Base-by-base conservation (phyloP, 495 filamentous ascomycete genomes). In the Annulohypoxylon maeteangense region DNA sequence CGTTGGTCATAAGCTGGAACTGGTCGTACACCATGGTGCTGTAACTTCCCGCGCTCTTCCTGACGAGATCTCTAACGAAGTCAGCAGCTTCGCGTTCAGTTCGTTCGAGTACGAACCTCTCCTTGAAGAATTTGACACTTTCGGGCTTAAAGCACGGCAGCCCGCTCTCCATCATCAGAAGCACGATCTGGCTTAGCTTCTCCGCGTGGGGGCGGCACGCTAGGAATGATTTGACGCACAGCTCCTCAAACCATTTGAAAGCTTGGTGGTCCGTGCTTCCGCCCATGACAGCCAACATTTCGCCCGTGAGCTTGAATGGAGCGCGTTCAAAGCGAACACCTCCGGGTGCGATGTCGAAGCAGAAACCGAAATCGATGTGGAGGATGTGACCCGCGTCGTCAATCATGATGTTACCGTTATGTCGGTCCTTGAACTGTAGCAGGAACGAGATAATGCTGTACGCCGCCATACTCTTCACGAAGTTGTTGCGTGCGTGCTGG, bases 371-470 rank as follows among this genome's bases (percentile, higher is more conserved):
- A 81, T 99, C 95, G 78, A 99, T 97, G 80, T 99, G 96, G 18
- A 99, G 89, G 76, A 99, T 97, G 80, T 98, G 95, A 4, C 96
- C 96, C 1, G 90, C 92, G 74, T 97, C 94, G 75, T 98, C 93
- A 44, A 99, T 87, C 96, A 99, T 98, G 82, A 99, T 98, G 81
- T 99, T 99, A 44, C 96, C 96, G 78, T 99, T 99, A 80, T 99
- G 96, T 4, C 96, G 89, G 79, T 99, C 96, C 80, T 99, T 99
- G 89, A 99, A 97, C 75, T 99, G 97, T 27, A 99, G 83, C 7
- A 99, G 85, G 80, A 96, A 98, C 0, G 93, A 95, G 57, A 98
- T 98, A 64, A 98, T 90, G n/a, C 93, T 97, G 80, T 99, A 98
- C n/a, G 95, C 95, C 2, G 96, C 96, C 96, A 99, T 98, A 81